A percentile compares a stretch with the other conserved stretches of the same genome.
These are phyloP conservation scores for Kingdonia uniflora DNA, from an alignment of 164 flowering plant genomes.

Conservation along the genomic window DNA sequence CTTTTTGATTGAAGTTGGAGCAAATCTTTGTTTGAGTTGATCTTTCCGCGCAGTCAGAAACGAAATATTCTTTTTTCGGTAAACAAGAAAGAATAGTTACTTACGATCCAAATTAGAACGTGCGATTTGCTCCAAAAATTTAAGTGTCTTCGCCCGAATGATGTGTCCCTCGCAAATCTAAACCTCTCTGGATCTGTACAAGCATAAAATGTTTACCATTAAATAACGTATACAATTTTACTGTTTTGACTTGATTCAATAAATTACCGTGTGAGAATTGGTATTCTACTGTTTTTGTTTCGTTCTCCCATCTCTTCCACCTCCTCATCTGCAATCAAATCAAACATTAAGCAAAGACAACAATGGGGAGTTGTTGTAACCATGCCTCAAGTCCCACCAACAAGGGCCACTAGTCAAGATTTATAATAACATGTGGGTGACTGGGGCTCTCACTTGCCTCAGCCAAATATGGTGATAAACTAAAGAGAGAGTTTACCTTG, in stretches of 20 bases:
- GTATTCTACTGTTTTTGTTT: constrained; percentile 56
- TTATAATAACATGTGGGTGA: too few relatives aligned
- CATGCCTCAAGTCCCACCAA: too few relatives aligned
- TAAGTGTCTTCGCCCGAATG: constrained; percentile 67
- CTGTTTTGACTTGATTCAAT: not conserved
- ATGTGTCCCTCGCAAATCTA: constrained; percentile 61
- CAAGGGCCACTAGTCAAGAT: too few relatives aligned
- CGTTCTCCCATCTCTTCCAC: constrained; percentile 75
- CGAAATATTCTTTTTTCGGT: too few relatives aligned
- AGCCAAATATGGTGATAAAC: not conserved
- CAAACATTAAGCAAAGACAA: too few relatives aligned
- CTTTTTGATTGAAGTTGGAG: too few relatives aligned
- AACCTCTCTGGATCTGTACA: constrained; percentile 69
- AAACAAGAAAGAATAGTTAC: constrained; percentile 6
- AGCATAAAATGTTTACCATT: not conserved
- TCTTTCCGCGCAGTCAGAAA: too few relatives aligned
- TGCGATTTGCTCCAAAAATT: constrained; percentile 59
- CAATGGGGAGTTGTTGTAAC: too few relatives aligned
- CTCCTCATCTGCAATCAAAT: constrained; percentile 41
- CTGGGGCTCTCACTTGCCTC: not conserved
- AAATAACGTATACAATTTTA: not conserved
- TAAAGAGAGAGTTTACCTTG: constrained; percentile 27
- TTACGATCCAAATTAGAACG: constrained; percentile 60
- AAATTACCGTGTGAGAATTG: constrained; percentile 49
- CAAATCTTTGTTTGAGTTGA: too few relatives aligned